These are phyloP conservation scores for Suhomyces taliae DNA, from an alignment of 1,139 yeast species.

Conservation along the genomic window DNA sequence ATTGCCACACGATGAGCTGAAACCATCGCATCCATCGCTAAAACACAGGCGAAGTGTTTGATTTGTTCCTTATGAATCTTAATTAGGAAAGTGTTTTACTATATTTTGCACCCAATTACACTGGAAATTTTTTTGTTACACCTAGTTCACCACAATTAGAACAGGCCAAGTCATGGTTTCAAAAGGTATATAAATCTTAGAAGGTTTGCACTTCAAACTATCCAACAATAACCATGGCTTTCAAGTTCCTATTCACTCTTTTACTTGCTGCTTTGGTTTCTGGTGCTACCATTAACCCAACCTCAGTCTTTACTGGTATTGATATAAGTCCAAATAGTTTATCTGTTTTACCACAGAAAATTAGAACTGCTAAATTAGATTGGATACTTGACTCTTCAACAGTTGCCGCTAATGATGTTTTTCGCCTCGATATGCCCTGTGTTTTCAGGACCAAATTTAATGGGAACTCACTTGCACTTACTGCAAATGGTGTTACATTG, in stretches of 20 bases:
- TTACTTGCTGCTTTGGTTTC: not conserved
- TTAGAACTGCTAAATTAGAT: slow-evolving; percentile 18
- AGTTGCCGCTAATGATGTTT: slow-evolving; percentile 2
- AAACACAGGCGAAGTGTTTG: too few relatives aligned
- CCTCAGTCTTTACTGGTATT: slow-evolving; percentile 12
- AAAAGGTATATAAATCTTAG: not conserved
- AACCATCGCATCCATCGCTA: too few relatives aligned
- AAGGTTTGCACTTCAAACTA: too few relatives aligned
- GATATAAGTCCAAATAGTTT: slow-evolving; percentile 6
- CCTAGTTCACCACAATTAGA: too few relatives aligned
- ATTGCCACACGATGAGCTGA: not conserved
- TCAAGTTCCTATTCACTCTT: not conserved
- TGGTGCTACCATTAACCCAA: slow-evolving; percentile 4
- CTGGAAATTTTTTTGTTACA: not conserved
- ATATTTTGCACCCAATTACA: not conserved
- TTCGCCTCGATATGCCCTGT: slow-evolving; percentile 15
- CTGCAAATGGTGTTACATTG: slow-evolving; percentile 10
- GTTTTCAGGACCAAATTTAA: slow-evolving; percentile 20
- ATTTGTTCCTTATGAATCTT: too few relatives aligned
- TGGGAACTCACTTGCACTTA: slow-evolving; percentile 9
- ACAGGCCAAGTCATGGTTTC: too few relatives aligned
- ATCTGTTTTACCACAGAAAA: slow-evolving; percentile 18
- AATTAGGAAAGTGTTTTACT: not conserved
- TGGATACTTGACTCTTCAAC: slow-evolving; percentile 13
- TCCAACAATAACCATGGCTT: not conserved